Conservation (phyloP, 352 stramenopile genomes). For the Elongisporangium anandrum region DNA sequence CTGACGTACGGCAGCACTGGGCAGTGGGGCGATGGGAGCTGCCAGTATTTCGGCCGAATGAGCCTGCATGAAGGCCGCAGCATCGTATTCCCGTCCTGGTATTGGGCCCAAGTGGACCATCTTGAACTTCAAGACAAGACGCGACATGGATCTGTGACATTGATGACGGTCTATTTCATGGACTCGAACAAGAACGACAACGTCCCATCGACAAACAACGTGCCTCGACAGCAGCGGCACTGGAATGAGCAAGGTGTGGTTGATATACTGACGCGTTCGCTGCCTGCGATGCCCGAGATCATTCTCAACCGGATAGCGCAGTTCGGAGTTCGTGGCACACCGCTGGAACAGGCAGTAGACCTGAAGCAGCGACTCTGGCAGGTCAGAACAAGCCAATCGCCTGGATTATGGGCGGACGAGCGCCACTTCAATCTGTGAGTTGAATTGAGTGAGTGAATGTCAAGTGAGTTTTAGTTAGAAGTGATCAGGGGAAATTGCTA, state of each 20-base stretch:
- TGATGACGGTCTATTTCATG: not conserved
- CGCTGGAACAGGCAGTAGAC: not conserved
- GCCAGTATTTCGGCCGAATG: not conserved
- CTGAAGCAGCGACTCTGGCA: not conserved
- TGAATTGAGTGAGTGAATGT: not conserved
- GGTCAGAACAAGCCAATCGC: not conserved
- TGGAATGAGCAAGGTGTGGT: not conserved
- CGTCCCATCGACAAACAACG: not conserved
- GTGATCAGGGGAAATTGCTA: not conserved
- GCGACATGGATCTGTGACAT: not conserved
- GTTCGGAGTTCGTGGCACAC: not conserved
- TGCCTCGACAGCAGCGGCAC: not conserved
- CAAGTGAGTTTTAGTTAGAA: not conserved
- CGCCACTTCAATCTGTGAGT: not conserved
- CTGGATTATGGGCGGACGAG: not conserved
- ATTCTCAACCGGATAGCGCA: not conserved
- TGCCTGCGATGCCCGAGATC: not conserved
- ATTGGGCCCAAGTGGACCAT: not conserved
- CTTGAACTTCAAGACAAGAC: not conserved
- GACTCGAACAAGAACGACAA: not conserved
- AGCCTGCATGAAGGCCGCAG: not conserved
- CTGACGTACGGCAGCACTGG: not conserved
- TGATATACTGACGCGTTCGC: not conserved
- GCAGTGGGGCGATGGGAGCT: not conserved
- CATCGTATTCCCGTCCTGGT: not conserved